Base-by-base conservation (phyloP, 345 rosid genomes). In the Eucalyptus tenuipes region DNA sequence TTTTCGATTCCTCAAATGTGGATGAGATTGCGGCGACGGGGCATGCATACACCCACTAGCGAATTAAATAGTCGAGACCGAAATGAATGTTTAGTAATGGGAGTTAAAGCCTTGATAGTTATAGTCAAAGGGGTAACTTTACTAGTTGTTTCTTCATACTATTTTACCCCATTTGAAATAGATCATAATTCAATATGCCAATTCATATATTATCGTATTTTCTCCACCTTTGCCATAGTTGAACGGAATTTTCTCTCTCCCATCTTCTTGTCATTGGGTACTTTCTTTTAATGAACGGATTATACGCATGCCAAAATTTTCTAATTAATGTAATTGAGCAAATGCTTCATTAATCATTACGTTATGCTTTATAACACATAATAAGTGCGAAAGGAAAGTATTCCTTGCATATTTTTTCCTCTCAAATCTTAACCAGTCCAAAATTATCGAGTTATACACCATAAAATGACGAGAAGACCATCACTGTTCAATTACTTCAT, bases 21-120 rank as follows among this genome's bases (percentile, higher is more conserved):
- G 11, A 25, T 15, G 3, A 4, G 31, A 2, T 3, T 0, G 5
- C 4, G 13, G 10, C 2, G 4, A 5, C 0, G 0, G 7, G 7
- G 5, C 0, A 55, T 8, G 13, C 18, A 64, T 14, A 7, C 20
- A 64, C 75, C 9, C 5, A 8, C 5, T 18, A 0, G 5, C 0
- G 5, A 40, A 10, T 37, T 17, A 33, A 71, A 37, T 8, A 71
- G 4, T 17, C 14, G 45, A 37, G 25, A 10, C 2, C 0, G 14
- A 37, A 37, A 37, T n/a, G 3, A 64, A 64, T 7, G 5, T n/a
- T 1, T n/a, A 8, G 3, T 64, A 7, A 59, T 0, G 0, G 7
- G 0, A 27, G 2, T 11, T 3, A 27, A 2, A 8, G 17, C 20
- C 5, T 4, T 3, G 10, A 7, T 7, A 14, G 8, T 14, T 5